phyloP scores from a whole-genome alignment of 352 stramenopile species.

The Phytophthora nicotianae region DNA sequence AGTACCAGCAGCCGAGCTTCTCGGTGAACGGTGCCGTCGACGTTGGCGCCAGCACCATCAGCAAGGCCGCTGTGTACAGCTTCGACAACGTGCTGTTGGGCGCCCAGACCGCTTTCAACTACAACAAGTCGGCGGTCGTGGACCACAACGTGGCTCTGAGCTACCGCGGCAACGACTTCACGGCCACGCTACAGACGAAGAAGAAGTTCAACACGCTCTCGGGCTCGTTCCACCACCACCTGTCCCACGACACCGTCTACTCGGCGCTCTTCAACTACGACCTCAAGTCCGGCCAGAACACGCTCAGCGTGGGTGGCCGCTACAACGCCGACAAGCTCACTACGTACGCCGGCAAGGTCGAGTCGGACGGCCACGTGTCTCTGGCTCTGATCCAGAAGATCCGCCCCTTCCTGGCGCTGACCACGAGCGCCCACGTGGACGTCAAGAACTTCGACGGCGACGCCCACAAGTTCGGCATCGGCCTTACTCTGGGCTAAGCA shows the following conservation, averaged over 20 bases:
- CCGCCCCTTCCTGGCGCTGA: conserved; percentile 81
- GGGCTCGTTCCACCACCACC: conserved; percentile 83
- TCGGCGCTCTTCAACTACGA: conserved; percentile 90
- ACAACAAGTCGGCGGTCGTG: conserved; percentile 82
- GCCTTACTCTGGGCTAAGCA: conserved; percentile 85
- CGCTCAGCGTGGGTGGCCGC: conserved; percentile 79
- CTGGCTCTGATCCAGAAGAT: conserved; percentile 88
- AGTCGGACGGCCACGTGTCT: conserved; percentile 88
- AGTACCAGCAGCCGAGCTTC: conserved; percentile 75
- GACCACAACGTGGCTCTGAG: conserved; percentile 86
- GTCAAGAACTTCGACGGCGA: conserved; percentile 93
- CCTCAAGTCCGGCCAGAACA: conserved; percentile 85
- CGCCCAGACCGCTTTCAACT: conserved; percentile 72
- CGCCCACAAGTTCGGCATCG: conserved; percentile 91
- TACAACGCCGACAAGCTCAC: conserved; percentile 85
- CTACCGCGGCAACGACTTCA: conserved; percentile 81
- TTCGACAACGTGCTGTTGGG: conserved; percentile 83
- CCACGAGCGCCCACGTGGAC: conserved; percentile 87
- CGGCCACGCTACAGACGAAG: conserved; percentile 81
- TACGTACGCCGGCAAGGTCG: conserved; percentile 86
- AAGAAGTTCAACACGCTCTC: conserved; percentile 88
- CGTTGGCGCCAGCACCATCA: conserved; percentile 58
- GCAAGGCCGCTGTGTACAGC: conserved; percentile 72
- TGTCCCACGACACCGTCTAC: conserved; percentile 86
- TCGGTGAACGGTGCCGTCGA: conserved; percentile 67